Conservation (phyloP, 108 stramenopile species). For the Stephanodiscus triporus region DNA sequence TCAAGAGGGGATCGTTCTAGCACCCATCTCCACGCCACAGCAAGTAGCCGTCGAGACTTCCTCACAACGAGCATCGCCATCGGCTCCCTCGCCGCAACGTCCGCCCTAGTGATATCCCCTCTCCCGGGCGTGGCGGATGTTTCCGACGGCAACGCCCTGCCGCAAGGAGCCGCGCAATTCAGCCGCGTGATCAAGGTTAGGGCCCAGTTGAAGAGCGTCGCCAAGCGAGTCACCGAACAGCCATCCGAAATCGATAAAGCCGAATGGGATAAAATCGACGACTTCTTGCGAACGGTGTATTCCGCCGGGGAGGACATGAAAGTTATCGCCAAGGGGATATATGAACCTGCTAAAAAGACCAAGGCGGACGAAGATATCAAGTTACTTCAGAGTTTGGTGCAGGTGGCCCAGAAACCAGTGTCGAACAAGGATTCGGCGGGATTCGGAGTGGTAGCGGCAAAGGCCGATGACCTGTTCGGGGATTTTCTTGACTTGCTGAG, state of each 20-base stretch:
- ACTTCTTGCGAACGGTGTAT: slow-evolving; percentile 66
- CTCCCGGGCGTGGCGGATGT: slow-evolving; percentile 54
- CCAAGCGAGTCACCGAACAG: slow-evolving; percentile 56
- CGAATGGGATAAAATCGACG: slow-evolving; percentile 77
- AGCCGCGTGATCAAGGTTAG: slow-evolving; percentile 66
- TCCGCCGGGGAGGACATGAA: slow-evolving; percentile 76
- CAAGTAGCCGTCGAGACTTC: slow-evolving; percentile 39
- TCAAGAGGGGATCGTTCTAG: not conserved
- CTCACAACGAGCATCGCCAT: slow-evolving; percentile 24
- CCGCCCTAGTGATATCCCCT: slow-evolving; percentile 11
- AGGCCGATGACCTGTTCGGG: slow-evolving; percentile 53
- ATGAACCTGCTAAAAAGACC: slow-evolving; percentile 55
- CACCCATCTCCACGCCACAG: not conserved
- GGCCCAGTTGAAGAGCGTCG: slow-evolving; percentile 58
- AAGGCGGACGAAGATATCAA: slow-evolving; percentile 60
- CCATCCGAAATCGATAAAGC: slow-evolving; percentile 61
- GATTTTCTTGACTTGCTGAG: slow-evolving; percentile 70
- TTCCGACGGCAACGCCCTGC: slow-evolving; percentile 63
- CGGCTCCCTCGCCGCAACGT: slow-evolving; percentile 1
- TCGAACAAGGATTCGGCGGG: slow-evolving; percentile 59
- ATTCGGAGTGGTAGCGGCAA: slow-evolving; percentile 50
- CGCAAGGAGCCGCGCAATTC: slow-evolving; percentile 73
- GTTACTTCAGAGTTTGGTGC: slow-evolving; percentile 62
- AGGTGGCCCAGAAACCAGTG: slow-evolving; percentile 65
- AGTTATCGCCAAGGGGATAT: slow-evolving; percentile 52